phyloP scores from a whole-genome alignment of 2,329 filamentous ascomycete genomes.

The Colletotrichum gloeosporioides region DNA sequence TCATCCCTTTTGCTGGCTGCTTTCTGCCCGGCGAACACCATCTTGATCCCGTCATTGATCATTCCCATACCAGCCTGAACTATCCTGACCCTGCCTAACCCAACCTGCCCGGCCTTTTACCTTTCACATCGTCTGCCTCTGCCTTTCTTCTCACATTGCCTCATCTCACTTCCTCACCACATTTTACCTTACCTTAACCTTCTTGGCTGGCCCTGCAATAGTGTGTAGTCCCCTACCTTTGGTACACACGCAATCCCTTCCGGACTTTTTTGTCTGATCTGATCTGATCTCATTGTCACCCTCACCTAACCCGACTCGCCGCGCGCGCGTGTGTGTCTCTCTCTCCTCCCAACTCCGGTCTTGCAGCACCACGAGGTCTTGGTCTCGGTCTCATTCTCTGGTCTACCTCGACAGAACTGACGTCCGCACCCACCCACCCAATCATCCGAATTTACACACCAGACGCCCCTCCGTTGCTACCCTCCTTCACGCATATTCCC shows the following conservation, averaged over 20 bases:
- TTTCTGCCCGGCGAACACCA: neutral
- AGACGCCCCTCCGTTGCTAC: conserved; percentile 15
- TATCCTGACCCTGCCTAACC: neutral
- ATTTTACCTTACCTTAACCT: neutral
- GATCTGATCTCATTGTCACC: neutral
- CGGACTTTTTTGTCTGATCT: neutral
- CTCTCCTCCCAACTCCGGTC: neutral
- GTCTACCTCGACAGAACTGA: neutral
- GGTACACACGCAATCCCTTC: neutral
- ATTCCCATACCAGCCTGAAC: conserved; percentile 2
- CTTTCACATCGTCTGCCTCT: neutral
- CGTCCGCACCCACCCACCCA: conserved; percentile 13
- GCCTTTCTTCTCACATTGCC: neutral
- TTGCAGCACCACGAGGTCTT: neutral
- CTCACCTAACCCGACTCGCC: neutral
- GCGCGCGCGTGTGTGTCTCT: neutral
- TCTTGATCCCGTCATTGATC: conserved; percentile 7
- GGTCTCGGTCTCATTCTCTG: conserved; percentile 3
- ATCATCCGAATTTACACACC: conserved; percentile 16
- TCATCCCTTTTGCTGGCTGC: neutral
- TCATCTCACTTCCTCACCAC: neutral
- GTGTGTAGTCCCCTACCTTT: neutral
- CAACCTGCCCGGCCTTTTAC: neutral
- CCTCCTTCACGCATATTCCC: conserved; percentile 8
- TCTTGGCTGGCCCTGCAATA: neutral